A percentile compares a stretch with the other conserved stretches of the same genome.
Evolutionary conservation across 2,329 filamentous ascomycete species (phyloP).

Genomic region (Diatrype stigma): DNA sequence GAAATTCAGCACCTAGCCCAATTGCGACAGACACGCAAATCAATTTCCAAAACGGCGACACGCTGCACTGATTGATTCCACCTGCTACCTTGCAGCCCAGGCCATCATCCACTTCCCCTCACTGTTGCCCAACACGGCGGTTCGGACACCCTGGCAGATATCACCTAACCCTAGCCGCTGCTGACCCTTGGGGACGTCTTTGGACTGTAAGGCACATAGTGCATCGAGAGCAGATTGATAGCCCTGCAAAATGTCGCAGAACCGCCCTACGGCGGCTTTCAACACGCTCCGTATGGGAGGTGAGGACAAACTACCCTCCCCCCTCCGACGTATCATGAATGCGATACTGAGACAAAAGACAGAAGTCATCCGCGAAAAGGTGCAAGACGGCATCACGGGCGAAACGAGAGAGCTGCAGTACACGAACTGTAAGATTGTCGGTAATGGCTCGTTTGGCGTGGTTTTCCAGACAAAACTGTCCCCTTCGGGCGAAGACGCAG

Average conservation of each 20-base stretch:
- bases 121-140: slow-evolving; percentile 27
- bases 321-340: slow-evolving; percentile 7
- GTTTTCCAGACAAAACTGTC: slow-evolving; percentile 99
- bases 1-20: not conserved
- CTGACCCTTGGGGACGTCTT: slow-evolving; percentile 22
- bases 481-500: slow-evolving; percentile 95
- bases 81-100: not conserved
- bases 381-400: slow-evolving; percentile 95
- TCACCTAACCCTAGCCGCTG: slow-evolving; percentile 16
- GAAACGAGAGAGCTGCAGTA: slow-evolving; percentile 97
- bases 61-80: not conserved
- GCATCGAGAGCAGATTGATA: slow-evolving; percentile 19
- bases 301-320: slow-evolving; percentile 48
- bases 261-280: slow-evolving; percentile 74
- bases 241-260: slow-evolving; percentile 29
- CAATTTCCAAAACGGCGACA: not conserved
- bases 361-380: slow-evolving; percentile 99
- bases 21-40: not conserved
- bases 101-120: not conserved
- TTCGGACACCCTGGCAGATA: slow-evolving; percentile 17
- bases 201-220: slow-evolving; percentile 17
- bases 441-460: slow-evolving; percentile 97
- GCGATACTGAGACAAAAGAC: slow-evolving; percentile 17
- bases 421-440: slow-evolving; percentile 98
- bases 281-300: slow-evolving; percentile 90